Evolutionary conservation across 1,139 yeast genomes (phyloP).

Genomic region (Lodderomyces jiufengensis): DNA sequence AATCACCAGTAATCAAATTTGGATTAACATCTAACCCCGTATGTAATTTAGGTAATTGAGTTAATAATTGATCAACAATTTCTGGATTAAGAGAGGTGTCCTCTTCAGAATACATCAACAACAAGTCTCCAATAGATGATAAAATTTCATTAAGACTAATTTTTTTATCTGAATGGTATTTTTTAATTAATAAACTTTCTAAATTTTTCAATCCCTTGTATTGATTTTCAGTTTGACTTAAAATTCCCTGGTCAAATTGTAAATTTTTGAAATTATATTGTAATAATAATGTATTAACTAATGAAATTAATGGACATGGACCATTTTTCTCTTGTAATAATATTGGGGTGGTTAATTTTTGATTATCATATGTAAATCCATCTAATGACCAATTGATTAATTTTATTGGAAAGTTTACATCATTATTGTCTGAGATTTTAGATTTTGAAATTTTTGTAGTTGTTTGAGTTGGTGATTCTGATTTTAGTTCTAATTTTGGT

Average conservation of each 20-base stretch:
- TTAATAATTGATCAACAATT: conserved; percentile 37
- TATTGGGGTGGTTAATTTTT: conserved; percentile 46
- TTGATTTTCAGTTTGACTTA: conserved; percentile 6
- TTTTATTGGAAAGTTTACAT: conserved; percentile 21
- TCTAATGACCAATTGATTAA: conserved; percentile 24
- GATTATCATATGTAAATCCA: conserved; percentile 16
- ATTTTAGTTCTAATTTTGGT: too few species aligned
- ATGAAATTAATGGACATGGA: conserved; percentile 85
- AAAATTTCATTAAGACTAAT: conserved; percentile 33
- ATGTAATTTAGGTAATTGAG: conserved; percentile 60
- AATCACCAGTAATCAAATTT: conserved; percentile 56
- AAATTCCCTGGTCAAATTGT: not conserved
- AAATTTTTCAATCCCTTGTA: conserved; percentile 18
- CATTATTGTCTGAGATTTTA: too few species aligned
- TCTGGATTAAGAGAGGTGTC: conserved; percentile 5
- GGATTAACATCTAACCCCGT: conserved; percentile 78
- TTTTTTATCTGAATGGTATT: conserved; percentile 18
- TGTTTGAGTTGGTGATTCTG: too few species aligned
- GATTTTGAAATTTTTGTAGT: too few species aligned
- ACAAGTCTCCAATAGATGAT: conserved; percentile 44
- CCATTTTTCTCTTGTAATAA: conserved; percentile 82
- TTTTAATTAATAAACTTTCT: conserved; percentile 22
- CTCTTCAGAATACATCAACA: conserved; percentile 22
- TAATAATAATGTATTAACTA: conserved; percentile 52
- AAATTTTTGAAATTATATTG: conserved; percentile 2